phyloP scores from a whole-genome alignment of 2,329 filamentous ascomycete species.

The Botryotinia globosa region DNA sequence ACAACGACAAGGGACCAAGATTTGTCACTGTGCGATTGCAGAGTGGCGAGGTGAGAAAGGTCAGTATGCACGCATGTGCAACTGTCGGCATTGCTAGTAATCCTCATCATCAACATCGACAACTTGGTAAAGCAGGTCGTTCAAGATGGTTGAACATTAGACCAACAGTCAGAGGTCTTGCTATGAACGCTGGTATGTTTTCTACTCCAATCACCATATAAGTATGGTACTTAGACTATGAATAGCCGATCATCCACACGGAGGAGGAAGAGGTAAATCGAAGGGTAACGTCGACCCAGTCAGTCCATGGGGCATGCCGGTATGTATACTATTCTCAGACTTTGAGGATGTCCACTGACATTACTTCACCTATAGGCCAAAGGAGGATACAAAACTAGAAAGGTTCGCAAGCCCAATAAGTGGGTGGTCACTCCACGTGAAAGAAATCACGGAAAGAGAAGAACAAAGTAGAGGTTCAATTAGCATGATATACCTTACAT shows the following conservation, averaged over 20 bases:
- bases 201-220: slow-evolving; percentile 24
- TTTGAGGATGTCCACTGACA: not conserved
- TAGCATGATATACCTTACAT: not conserved
- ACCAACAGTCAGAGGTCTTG: slow-evolving; percentile 92
- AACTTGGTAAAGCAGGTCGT: slow-evolving; percentile 92
- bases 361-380: slow-evolving; percentile 56
- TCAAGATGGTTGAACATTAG: slow-evolving; percentile 91
- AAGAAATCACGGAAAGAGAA: slow-evolving; percentile 89
- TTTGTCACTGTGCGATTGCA: slow-evolving; percentile 84
- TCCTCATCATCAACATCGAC: slow-evolving; percentile 81
- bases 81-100: slow-evolving; percentile 96
- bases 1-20: slow-evolving; percentile 56
- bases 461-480: slow-evolving; percentile 54
- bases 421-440: slow-evolving; percentile 80
- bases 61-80: slow-evolving; percentile 88
- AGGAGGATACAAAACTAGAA: slow-evolving; percentile 87
- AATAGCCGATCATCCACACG: slow-evolving; percentile 88
- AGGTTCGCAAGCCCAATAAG: slow-evolving; percentile 85
- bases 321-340: slow-evolving; percentile 51
- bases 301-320: slow-evolving; percentile 93
- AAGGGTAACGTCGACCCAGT: slow-evolving; percentile 97
- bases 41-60: slow-evolving; percentile 86
- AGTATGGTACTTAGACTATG: not conserved
- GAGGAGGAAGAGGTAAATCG: slow-evolving; percentile 97
- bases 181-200: slow-evolving; percentile 87